Evolutionary conservation across 352 stramenopile species (phyloP), one percentile per base, ranked within the genome.

Genomic region (Bremia lactucae): DNA sequence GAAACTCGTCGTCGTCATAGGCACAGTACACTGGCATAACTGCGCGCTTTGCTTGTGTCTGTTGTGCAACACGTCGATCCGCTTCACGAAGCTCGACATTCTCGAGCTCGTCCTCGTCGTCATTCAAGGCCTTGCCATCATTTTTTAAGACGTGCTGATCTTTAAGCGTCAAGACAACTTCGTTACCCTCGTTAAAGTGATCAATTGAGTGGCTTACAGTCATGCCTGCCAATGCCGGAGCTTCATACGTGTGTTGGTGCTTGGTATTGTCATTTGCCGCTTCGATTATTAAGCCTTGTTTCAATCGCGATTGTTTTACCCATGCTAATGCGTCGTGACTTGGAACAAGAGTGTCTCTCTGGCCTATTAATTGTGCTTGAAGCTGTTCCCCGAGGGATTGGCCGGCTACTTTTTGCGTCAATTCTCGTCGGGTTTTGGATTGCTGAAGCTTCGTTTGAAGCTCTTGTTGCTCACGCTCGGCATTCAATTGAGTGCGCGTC

Each of bases 1-100:
- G 72, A 60, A 98, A 98, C 63, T 98, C 95, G 47, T 98, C 93
- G 62, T 98, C 94, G 59, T 98, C 95, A 52, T 91, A 96, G 0
- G 85, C 95, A 8, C 82, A 80, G 70, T 98, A 98, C 36, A 93
- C 73, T 0, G 83, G 82, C 55, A 87, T 72, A 0, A 38, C 23
- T 0, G 76, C 67, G 3, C 76, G 57, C 25, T 72, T 65, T 0
- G 60, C 54, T 9, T 61, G 60, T 19, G 64, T 49, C 36, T 91
- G 60, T 9, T 65, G 52, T 0, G 68, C 68, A 2, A 53, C 18
- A 10, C 60, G 67, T 14, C 62, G 59, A 24, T 92, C 78, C 14
- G 72, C 72, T 34, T 95, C 81, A 29, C 65, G 74, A 35, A 96
- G 29, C 33, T 84, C 74, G 0, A 90, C 76, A 52, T 96, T 96